Percentiles rank a stretch among this genome's conserved stretches.
Conservation (phyloP, 2,329 filamentous ascomycete genomes). For the Ascochyta clinopodiicola region DNA sequence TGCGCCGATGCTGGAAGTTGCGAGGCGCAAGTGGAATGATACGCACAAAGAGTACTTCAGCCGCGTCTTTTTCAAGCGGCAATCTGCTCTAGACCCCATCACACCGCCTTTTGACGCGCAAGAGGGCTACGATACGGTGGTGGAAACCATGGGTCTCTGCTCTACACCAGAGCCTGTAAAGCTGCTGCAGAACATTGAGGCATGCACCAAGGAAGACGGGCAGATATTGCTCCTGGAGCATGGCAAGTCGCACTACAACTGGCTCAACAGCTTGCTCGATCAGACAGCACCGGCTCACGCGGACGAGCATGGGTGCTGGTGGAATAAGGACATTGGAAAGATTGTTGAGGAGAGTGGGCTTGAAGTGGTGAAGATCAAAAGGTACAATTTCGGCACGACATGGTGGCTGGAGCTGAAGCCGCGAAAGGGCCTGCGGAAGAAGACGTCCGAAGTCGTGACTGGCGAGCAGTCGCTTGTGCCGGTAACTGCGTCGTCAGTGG, state of each 20-base stretch:
- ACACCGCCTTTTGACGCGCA: constrained; percentile 50
- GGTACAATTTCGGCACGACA: constrained; percentile 58
- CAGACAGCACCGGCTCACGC: constrained; percentile 56
- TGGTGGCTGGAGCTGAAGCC: constrained; percentile 58
- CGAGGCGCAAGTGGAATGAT: constrained; percentile 57
- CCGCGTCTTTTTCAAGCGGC: constrained; percentile 52
- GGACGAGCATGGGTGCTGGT: constrained; percentile 59
- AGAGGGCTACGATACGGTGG: constrained; percentile 56
- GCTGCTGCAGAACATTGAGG: constrained; percentile 54
- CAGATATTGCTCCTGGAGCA: constrained; percentile 58
- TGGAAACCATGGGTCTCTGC: constrained; percentile 61
- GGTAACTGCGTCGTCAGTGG: constrained; percentile 25
- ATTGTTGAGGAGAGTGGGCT: constrained; percentile 57
- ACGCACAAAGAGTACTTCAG: constrained; percentile 48
- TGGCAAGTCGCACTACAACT: constrained; percentile 55
- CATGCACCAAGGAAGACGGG: constrained; percentile 51
- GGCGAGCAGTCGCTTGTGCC: constrained; percentile 24
- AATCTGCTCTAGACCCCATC: constrained; percentile 53
- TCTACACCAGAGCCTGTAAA: constrained; percentile 54
- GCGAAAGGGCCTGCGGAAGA: constrained; percentile 37
- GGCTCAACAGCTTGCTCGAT: constrained; percentile 57
- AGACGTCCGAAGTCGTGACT: constrained; percentile 14
- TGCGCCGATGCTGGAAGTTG: constrained; percentile 56
- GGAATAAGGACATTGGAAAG: constrained; percentile 59
- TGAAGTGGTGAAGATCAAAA: constrained; percentile 54